Conservation (phyloP, 495 filamentous ascomycete genomes). For the Jackrogersella multiformis region DNA sequence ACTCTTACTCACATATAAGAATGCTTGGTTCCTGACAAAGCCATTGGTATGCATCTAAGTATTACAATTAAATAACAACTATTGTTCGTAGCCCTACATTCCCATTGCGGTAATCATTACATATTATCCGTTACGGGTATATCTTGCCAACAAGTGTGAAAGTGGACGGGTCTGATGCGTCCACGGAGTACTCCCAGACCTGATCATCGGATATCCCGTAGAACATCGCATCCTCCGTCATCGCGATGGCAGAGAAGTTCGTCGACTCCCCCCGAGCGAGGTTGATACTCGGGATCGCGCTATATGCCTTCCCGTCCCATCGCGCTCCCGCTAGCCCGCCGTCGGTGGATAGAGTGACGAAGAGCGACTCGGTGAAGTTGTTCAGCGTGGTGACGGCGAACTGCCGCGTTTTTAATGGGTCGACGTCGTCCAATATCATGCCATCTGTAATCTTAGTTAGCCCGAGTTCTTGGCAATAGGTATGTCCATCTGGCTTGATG, state of each 20-base stretch:
- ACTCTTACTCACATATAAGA: no score
- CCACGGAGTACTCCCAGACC: conserved; percentile 37
- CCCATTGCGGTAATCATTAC: not conserved
- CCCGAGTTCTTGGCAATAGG: not conserved
- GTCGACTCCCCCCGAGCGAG: conserved; percentile 31
- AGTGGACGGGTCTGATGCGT: conserved; percentile 25
- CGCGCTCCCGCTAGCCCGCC: conserved; percentile 15
- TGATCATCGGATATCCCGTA: conserved; percentile 39
- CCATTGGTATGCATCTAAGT: conserved; percentile 1
- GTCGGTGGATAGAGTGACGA: conserved; percentile 15
- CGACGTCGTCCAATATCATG: conserved; percentile 23
- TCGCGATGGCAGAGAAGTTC: conserved; percentile 38
- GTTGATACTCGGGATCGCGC: conserved; percentile 16
- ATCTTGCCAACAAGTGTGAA: conserved; percentile 34
- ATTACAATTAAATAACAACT: not conserved
- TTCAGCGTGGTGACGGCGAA: conserved; percentile 33
- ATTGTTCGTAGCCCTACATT: not conserved
- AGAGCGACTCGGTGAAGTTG: conserved; percentile 29
- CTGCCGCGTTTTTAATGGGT: conserved; percentile 26
- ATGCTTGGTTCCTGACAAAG: no score
- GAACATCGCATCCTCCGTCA: conserved; percentile 36
- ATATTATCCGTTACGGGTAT: conserved; percentile 22
- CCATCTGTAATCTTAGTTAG: conserved; percentile 21
- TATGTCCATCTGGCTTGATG: no score
- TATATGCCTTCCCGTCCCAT: conserved; percentile 23